Evolutionary conservation across 306 rosid species (phyloP), one percentile per base, ranked within the genome.

Genomic region (Vachellia pachyceras): DNA sequence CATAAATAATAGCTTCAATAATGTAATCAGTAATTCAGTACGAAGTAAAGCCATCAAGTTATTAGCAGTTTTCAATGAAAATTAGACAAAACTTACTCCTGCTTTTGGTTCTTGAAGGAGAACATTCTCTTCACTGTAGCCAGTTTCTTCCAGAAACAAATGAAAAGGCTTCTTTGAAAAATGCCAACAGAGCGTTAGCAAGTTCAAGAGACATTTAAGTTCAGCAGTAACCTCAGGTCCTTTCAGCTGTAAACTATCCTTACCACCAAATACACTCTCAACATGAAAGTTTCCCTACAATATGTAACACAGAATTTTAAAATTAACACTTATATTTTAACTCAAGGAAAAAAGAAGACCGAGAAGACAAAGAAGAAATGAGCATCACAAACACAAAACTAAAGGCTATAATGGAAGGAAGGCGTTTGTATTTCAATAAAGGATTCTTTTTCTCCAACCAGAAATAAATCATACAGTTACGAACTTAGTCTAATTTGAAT

Each of bases 111-210:
- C 98, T 82, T 91, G 98, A 82, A 93, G 91, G 76, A 95, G 92
- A 69, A 95, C 97, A 87, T 89, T 85, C 77, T 90, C 94, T 76
- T 81, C 79, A 23, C 85, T 76, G 84, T 88, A 93, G 12, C 99
- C 98, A 60, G 94, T 91, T 87, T 95, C 97, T 85, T 95, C 94
- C 47, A 95, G 85, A 89, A 95, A 95, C 80, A 90, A 67, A 23
- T 87, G 93, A 83, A 95, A 95, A 13, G 94, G 96, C 76, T 93
- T 95, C 87, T 95, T 95, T 10, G 98, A 95, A 82, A 93, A 95
- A 83, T 95, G 99, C 98, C 99, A 95, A 78, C 99, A 95, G 39
- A 95, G 79, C 12, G 98, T 93, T 91, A 95, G 80, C 85, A 95
- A 91, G 57, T 87, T 85, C 39, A 95, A 83, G 64, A 93, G 91